Evolutionary conservation across 331 rosid species (phyloP).

Genomic region (Acacia pycnantha): DNA sequence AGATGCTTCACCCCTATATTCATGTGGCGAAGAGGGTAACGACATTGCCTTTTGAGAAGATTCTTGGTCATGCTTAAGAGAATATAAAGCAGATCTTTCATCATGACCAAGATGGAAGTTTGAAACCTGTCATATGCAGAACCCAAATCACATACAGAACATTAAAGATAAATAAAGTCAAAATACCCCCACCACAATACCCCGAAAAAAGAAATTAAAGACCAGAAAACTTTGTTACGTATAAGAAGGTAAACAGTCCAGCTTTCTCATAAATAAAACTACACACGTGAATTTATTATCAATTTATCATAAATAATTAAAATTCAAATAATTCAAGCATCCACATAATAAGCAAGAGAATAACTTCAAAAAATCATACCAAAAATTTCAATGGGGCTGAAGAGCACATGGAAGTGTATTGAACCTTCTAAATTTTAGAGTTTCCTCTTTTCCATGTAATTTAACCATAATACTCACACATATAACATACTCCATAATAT

Average conservation of each 20-base stretch:
- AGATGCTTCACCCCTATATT: conserved; percentile 67
- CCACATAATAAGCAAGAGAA: background rate
- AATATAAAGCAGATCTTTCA: conserved; percentile 39
- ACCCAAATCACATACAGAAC: conserved; percentile 21
- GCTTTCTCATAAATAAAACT: background rate
- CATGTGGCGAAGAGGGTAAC: conserved; percentile 92
- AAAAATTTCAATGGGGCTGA: background rate
- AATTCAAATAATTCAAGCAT: background rate
- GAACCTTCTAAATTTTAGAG: background rate
- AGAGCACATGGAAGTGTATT: background rate
- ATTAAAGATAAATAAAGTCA: conserved; percentile 2
- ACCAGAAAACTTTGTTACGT: background rate
- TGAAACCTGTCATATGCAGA: conserved; percentile 32
- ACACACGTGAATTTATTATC: background rate
- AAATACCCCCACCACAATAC: background rate
- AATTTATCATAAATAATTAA: conserved; percentile 4
- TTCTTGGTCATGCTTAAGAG: conserved; percentile 44
- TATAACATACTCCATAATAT: background rate
- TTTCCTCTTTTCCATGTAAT: background rate
- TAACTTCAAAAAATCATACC: background rate
- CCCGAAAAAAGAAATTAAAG: background rate
- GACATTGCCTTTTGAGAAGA: conserved; percentile 88
- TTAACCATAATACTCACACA: background rate
- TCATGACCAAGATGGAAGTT: conserved; percentile 45
- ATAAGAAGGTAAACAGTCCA: conserved; percentile 1